Evolutionary conservation across 179 eudicot species (phyloP).

Genomic region (Spinacia oleracea): DNA sequence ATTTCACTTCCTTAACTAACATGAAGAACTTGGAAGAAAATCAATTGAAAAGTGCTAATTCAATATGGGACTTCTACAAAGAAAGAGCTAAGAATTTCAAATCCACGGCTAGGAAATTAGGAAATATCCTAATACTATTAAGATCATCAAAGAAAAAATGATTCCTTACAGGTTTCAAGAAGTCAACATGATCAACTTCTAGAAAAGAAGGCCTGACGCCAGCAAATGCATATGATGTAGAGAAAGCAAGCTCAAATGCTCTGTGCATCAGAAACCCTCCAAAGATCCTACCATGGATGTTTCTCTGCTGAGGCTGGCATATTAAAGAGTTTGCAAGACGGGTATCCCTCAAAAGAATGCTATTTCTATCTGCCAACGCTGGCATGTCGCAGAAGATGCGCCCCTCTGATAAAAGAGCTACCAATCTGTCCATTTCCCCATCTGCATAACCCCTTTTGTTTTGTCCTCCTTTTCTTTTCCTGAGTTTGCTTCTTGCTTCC

Average conservation of each 20-base stretch:
- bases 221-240: conserved; percentile 90
- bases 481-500: conserved; percentile 64
- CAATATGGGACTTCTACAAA: neutral
- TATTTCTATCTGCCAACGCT: conserved; percentile 94
- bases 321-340: conserved; percentile 86
- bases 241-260: conserved; percentile 92
- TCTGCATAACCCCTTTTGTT: conserved; percentile 42
- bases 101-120: neutral
- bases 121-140: too few species aligned
- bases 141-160: neutral
- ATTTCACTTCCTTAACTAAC: conserved; percentile 1
- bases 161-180: conserved; percentile 79
- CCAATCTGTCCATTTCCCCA: conserved; percentile 46
- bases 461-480: conserved; percentile 59
- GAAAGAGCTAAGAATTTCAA: neutral
- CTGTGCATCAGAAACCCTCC: conserved; percentile 98
- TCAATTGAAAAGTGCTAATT: neutral
- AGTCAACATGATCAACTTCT: conserved; percentile 98
- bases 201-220: conserved; percentile 82
- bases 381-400: conserved; percentile 97
- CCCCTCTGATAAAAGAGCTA: conserved; percentile 73
- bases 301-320: conserved; percentile 98
- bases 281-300: conserved; percentile 93
- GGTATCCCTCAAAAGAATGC: conserved; percentile 89
- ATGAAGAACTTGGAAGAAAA: neutral